phyloP scores from a whole-genome alignment of 805 yeast genomes.

The Candida sphagnicola region DNA sequence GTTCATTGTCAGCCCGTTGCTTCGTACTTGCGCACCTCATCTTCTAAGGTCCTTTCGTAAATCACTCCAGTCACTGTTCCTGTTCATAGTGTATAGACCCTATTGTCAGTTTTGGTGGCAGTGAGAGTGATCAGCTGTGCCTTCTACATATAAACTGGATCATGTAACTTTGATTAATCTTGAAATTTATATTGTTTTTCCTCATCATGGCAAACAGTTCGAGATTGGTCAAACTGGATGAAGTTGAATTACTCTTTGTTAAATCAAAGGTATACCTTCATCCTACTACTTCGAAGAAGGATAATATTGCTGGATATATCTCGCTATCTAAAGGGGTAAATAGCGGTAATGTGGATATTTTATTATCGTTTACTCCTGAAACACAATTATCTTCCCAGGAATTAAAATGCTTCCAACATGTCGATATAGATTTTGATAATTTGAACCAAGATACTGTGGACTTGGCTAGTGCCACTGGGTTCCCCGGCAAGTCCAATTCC shows the following conservation, averaged over 20 bases:
- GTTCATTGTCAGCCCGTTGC: too few relatives aligned
- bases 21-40: too few relatives aligned
- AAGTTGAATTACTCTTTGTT: slow-evolving; percentile 46
- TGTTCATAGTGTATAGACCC: too few relatives aligned
- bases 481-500: neutral
- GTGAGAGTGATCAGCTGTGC: too few relatives aligned
- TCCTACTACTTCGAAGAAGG: slow-evolving; percentile 67
- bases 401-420: slow-evolving; percentile 40
- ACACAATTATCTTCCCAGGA: slow-evolving; percentile 43
- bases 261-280: slow-evolving; percentile 81
- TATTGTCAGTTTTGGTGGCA: too few relatives aligned
- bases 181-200: neutral
- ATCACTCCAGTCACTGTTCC: too few relatives aligned
- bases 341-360: slow-evolving; percentile 50
- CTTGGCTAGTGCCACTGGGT: neutral
- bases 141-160: too few relatives aligned
- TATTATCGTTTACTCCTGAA: slow-evolving; percentile 70
- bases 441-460: neutral
- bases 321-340: slow-evolving; percentile 55
- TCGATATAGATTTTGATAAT: slow-evolving; percentile 35
- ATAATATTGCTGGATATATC: slow-evolving; percentile 78
- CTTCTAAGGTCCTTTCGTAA: too few relatives aligned
- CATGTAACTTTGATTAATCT: too few relatives aligned
- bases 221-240: slow-evolving; percentile 13
- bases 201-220: neutral